Evolutionary conservation across 805 yeast species (phyloP).

Genomic region (Candida michaelii): DNA sequence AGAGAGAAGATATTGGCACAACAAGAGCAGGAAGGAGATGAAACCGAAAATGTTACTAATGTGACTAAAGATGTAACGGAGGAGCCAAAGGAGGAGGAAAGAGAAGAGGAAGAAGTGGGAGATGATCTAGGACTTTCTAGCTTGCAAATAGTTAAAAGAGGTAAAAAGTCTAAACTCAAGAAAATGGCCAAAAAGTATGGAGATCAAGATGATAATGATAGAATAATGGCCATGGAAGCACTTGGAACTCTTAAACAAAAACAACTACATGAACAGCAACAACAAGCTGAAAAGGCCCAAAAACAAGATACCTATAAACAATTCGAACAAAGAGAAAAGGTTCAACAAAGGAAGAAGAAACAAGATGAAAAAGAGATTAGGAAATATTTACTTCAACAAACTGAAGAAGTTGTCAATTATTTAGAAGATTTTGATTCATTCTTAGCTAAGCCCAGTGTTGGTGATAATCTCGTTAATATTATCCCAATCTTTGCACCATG

Average conservation of each 20-base stretch:
- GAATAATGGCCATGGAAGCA: conserved; percentile 69
- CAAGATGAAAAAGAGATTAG: conserved; percentile 45
- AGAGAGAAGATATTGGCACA: conserved; percentile 15
- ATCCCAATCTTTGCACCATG: conserved; percentile 94
- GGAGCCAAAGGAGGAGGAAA: neutral
- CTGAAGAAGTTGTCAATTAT: conserved; percentile 31
- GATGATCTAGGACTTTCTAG: conserved; percentile 16
- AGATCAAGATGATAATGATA: conserved; percentile 90
- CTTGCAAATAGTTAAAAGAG: conserved; percentile 47
- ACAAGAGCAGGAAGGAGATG: conserved; percentile 10
- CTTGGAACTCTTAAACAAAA: conserved; percentile 76
- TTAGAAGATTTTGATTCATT: conserved; percentile 47
- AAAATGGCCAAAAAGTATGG: conserved; percentile 81
- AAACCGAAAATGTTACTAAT: too few relatives aligned
- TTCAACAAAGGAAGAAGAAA: conserved; percentile 44
- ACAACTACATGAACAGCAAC: conserved; percentile 20
- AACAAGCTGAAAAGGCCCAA: conserved; percentile 23
- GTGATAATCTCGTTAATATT: conserved; percentile 59
- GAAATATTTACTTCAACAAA: conserved; percentile 37
- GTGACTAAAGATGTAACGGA: neutral
- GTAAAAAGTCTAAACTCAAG: conserved; percentile 81
- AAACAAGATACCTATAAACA: conserved; percentile 19
- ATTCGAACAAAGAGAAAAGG: conserved; percentile 25
- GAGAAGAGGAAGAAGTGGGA: conserved; percentile 12
- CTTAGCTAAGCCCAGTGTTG: conserved; percentile 42